A percentile compares a stretch with the other conserved stretches of the same genome.
Conservation (phyloP, 2,329 filamentous ascomycete species). For the Neonectria ditissima region DNA sequence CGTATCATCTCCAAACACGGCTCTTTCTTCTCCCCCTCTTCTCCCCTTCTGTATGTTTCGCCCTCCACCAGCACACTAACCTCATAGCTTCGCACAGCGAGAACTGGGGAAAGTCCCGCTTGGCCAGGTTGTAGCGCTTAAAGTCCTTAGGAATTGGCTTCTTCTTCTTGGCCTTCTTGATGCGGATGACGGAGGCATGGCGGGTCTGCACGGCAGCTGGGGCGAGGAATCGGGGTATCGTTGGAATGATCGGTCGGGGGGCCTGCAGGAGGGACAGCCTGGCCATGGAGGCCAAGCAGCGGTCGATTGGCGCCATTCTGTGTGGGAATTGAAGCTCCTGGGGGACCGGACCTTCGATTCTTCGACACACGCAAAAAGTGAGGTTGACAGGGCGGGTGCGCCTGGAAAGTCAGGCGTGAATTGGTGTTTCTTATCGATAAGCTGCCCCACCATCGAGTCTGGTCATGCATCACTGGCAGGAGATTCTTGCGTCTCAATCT, state of each 20-base stretch:
- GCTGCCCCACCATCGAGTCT: constrained; percentile 2
- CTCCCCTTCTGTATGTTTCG: neutral
- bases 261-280: constrained; percentile 59
- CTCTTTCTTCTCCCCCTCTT: neutral
- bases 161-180: constrained; percentile 67
- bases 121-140: constrained; percentile 73
- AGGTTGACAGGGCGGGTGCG: constrained; percentile 28
- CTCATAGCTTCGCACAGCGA: constrained; percentile 93
- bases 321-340: constrained; percentile 45
- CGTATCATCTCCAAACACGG: constrained; percentile 3
- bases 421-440: constrained; percentile 42
- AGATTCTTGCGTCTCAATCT: neutral
- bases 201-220: constrained; percentile 60
- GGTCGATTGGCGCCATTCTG: constrained; percentile 64
- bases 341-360: constrained; percentile 31
- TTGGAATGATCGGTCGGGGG: constrained; percentile 55
- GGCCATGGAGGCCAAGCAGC: constrained; percentile 67
- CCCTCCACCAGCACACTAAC: constrained; percentile 59
- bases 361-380: constrained; percentile 42
- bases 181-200: constrained; percentile 54
- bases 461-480: neutral
- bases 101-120: constrained; percentile 74
- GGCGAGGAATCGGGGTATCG: constrained; percentile 63
- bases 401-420: constrained; percentile 40
- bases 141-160: constrained; percentile 73